Evolutionary conservation across 176 grass and related monocot species (phyloP), one percentile per base, ranked within the genome.

Genomic region (Juncus inflexus): DNA sequence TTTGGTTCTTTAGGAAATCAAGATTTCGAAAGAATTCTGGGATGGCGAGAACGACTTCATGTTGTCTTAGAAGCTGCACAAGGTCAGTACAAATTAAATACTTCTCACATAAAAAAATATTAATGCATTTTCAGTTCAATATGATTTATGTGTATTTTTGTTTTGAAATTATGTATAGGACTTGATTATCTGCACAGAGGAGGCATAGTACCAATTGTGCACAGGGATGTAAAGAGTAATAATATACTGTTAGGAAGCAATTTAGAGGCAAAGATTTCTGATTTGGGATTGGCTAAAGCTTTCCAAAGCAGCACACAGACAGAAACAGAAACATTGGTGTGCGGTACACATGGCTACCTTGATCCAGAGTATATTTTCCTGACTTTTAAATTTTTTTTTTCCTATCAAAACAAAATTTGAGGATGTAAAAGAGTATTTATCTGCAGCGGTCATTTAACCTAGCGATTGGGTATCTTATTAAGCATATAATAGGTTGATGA

Each of bases 271-370:
- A 28, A 92, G 81, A 74, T 92, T 6, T 84, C 81, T 1, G 81
- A 92, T 53, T 92, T 92, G 35, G 89, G 84, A 28, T 6, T 92
- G 4, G 42, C 81, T 3, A 92, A 58, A 65, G 40, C 81, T 10
- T 57, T 84, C 11, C 3, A 50, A 12, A 5, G 1, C 0, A 74
- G 76, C 1, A 12, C 58, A 4, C 50, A 63, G 4, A 76, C 72
- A 2, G 63, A 75, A 47, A 39, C 53, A 0, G 35, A 79, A 12
- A 81, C 75, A 15, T 78, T 1, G 13, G 35, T 0, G 3, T 84
- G 64, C 0, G 84, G 81, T 6, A 85, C 86, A 6, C 61, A 13
- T 0, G 86, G 86, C 65, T 90, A 90, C 0, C 13, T 81, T 0
- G 81, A 78, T 63, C 86, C 82, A 15, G 84, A 87, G 81, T 87